Evolutionary conservation across 2,329 filamentous ascomycete species (phyloP), one percentile per base, ranked within the genome.

Genomic region (Pleomassaria siparia): DNA sequence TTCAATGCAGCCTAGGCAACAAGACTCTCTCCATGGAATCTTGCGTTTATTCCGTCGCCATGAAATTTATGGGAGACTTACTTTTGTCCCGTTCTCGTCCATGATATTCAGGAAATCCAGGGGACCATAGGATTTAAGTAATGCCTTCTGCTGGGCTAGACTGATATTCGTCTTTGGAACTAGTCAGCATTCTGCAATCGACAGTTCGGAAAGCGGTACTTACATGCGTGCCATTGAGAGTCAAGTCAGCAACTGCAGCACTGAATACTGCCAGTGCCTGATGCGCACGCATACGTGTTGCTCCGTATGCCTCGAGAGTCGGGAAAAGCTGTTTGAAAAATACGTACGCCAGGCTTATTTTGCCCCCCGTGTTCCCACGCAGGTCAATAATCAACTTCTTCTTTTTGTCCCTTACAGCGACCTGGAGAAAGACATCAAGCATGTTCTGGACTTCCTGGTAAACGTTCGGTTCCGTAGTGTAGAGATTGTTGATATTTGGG

Each of bases 351-450:
- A 67, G 51, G 24, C 58, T 47, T 10, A 65, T 59, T 2, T 43
- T 50, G 9, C 84, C 84, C 18, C 84, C 84, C 0, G 69, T 70
- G 53, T 87, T 88, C 2, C 69, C 73, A 8, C 78, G 76, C 6
- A 87, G 58, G 54, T 87, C 85, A 49, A 87, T 77, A 25, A 87
- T 71, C 0, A 87, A 70, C 60, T 79, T 82, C 39, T 71, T 78
- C 61, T 81, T 82, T 2, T 73, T 72, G 2, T 70, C 66, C 0
- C 62, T 53, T 28, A 74, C 72, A 12, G 74, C 72, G 12, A 71
- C 63, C 0, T 68, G 64, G 7, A 83, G 64, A 53, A 82, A 76
- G 2, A 56, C 26, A 8, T 68, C 46, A 3, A 74, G 50, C 0
- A 61, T 47, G 41, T 58, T 44, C 44, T 68, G 64, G 42, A 69